phyloP scores from a whole-genome alignment of 306 rosid species.

The Crotalaria pallida region DNA sequence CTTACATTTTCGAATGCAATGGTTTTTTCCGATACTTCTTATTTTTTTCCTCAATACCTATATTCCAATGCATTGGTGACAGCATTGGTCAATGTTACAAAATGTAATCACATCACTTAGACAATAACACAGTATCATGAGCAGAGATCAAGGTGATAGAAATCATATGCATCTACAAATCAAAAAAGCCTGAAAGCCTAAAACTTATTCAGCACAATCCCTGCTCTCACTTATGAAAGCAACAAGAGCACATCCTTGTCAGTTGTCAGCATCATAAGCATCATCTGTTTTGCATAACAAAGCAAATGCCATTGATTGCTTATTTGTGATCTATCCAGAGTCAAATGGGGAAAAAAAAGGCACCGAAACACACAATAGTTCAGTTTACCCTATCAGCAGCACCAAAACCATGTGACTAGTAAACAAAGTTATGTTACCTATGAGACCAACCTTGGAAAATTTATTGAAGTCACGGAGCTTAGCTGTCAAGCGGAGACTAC shows the following conservation, averaged over 20 bases:
- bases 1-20: too few species aligned
- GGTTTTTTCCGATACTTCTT: too few species aligned
- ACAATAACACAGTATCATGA: background rate
- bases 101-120: background rate
- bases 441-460: conserved; percentile 70
- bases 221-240: conserved; percentile 1
- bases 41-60: too few species aligned
- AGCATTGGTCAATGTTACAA: background rate
- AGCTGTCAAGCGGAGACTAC: conserved; percentile 80
- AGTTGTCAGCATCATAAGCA: background rate
- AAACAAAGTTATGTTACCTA: conserved; percentile 16
- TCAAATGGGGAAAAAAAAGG: background rate
- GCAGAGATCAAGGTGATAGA: background rate
- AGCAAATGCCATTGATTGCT: background rate
- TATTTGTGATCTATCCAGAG: background rate
- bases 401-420: background rate
- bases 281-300: background rate
- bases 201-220: background rate
- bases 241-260: background rate
- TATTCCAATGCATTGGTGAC: background rate
- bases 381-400: background rate
- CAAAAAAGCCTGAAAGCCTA: background rate
- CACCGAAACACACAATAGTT: background rate
- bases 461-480: conserved; percentile 86
- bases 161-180: background rate